phyloP scores from a whole-genome alignment of 345 rosid species.

The Firmiana major region DNA sequence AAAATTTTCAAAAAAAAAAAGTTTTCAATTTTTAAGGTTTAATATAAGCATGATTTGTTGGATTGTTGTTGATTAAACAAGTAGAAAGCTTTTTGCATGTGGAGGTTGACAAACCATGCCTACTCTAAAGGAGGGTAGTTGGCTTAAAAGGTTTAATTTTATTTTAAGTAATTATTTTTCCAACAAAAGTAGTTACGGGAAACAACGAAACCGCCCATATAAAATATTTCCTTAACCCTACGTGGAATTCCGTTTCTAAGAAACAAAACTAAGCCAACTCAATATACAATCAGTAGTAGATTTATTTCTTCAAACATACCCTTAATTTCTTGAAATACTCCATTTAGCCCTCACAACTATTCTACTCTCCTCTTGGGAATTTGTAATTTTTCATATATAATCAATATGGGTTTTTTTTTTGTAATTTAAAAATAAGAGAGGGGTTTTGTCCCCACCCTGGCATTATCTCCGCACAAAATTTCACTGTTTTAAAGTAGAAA shows the following conservation, averaged over 20 bases:
- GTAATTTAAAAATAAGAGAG: background rate
- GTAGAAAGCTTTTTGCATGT: conserved; percentile 50
- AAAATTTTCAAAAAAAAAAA: background rate
- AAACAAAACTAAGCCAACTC: too few relatives aligned
- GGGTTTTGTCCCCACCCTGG: conserved; percentile 34
- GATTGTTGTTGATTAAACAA: conserved; percentile 17
- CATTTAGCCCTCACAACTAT: background rate
- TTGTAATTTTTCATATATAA: too few relatives aligned
- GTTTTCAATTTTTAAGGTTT: background rate
- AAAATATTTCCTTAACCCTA: conserved; percentile 29
- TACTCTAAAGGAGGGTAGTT: conserved; percentile 47
- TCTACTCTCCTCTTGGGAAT: too few relatives aligned
- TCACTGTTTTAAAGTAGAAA: conserved; percentile 6
- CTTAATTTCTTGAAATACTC: conserved; percentile 16
- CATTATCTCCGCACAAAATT: conserved; percentile 21
- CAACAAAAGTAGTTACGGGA: conserved; percentile 28
- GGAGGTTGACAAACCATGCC: conserved; percentile 51
- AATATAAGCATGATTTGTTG: background rate
- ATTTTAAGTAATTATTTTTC: conserved; percentile 11
- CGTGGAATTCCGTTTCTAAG: conserved; percentile 49
- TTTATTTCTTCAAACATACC: conserved; percentile 8
- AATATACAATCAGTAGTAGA: background rate
- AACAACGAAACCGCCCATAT: conserved; percentile 2
- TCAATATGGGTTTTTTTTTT: too few relatives aligned
- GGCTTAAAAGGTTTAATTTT: conserved; percentile 35